Conservation (phyloP, 129 eudicot genomes). For the Centaurea solstitialis region DNA sequence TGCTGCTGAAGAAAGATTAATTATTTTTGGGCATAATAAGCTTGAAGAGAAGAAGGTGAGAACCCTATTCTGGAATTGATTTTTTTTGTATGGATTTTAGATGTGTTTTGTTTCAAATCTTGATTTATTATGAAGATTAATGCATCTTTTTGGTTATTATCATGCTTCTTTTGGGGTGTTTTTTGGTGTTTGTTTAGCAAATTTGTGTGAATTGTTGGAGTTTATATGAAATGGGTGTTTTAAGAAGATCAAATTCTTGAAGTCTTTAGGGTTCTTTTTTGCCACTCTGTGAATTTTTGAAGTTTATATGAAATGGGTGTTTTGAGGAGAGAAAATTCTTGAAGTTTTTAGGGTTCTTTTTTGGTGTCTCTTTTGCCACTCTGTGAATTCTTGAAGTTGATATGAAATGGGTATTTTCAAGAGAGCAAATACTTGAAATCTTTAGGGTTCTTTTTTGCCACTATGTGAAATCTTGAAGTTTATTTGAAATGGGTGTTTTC, state of each 20-base stretch:
- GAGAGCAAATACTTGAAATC: constrained; percentile 66
- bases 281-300: not conserved
- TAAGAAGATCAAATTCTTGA: constrained; percentile 76
- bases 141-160: not conserved
- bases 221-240: constrained; percentile 26
- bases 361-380: not conserved
- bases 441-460: constrained; percentile 2
- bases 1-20: constrained; percentile 90
- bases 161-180: not conserved
- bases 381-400: constrained; percentile 1
- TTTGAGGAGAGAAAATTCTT: constrained; percentile 74
- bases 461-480: not conserved
- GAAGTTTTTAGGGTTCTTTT: constrained; percentile 80
- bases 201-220: not conserved
- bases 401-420: constrained; percentile 44
- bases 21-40: constrained; percentile 90
- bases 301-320: constrained; percentile 26
- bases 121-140: not conserved
- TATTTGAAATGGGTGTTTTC: constrained; percentile 32
- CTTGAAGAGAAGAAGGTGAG: constrained; percentile 96
- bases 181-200: not conserved
- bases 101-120: not conserved
- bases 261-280: constrained; percentile 72
- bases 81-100: not conserved
- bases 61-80: not conserved